These are phyloP conservation scores for Favolaschia claudopus DNA, from an alignment of 768 basidiomycete species.

Conservation along the genomic window DNA sequence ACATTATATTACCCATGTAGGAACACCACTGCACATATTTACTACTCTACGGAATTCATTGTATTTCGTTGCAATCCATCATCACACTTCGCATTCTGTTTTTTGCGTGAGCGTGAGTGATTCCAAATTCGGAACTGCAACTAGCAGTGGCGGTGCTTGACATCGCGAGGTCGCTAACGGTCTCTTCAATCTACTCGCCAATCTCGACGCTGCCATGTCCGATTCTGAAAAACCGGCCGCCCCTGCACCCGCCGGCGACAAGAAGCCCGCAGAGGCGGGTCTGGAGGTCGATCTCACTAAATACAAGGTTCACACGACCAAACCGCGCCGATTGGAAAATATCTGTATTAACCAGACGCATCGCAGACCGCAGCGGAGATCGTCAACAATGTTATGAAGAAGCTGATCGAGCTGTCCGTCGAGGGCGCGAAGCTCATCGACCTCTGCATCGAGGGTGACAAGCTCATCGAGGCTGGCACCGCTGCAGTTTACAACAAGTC, in stretches of 20 bases:
- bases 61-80: background rate
- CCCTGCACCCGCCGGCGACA: constrained; percentile 47
- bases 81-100: background rate
- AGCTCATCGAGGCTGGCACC: constrained; percentile 87
- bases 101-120: too few species aligned
- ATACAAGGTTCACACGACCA: constrained; percentile 70
- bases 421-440: constrained; percentile 91
- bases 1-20: constrained; percentile 22
- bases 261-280: constrained; percentile 59
- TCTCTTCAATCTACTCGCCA: constrained; percentile 7
- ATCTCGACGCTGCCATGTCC: constrained; percentile 53
- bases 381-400: constrained; percentile 83
- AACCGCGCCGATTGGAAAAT: constrained; percentile 27
- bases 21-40: constrained; percentile 10
- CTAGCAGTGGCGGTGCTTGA: background rate
- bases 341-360: constrained; percentile 19
- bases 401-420: constrained; percentile 76
- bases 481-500: constrained; percentile 89
- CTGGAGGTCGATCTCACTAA: constrained; percentile 83
- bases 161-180: too few species aligned
- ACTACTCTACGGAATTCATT: constrained; percentile 15
- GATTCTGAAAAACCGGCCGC: constrained; percentile 60
- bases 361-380: constrained; percentile 89
- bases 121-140: constrained; percentile 1
- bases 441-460: constrained; percentile 93